Base-by-base conservation (phyloP, 257 asterid species). In the Przewalskia tangutica region DNA sequence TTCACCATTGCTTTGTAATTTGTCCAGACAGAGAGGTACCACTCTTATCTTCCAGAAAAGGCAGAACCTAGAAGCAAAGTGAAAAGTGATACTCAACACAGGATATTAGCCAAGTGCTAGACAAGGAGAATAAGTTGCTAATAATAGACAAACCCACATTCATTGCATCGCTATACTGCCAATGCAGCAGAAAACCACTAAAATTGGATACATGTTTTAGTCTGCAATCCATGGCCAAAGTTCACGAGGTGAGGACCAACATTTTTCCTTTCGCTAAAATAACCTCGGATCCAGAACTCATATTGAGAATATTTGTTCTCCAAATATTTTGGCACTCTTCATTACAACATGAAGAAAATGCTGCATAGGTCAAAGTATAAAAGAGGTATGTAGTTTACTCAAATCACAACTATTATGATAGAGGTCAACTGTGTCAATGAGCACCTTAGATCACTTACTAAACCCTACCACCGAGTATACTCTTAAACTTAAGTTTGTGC, bases 1-100 rank as follows among this genome's bases (percentile, higher is more conserved):
- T 83, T 83, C 36, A 79, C 64, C 82, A 83, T 77, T 50, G 85
- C 77, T 79, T 77, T 64, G 77, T 77, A 83, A 64, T 83, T 83
- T 17, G 71, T 42, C 82, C 85, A 83, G 51, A 65, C 38, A 83
- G 77, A 51, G 67, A 73, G 63, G 50, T 53, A 13, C 85, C 85
- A 23, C 60, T 79, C 81, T 77, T 83, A 77, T 77, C 82, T 77
- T 20, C 51, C 64, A 83, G 62, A 42, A 81, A 65, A 63, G 85
- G 85, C 70, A 83, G 78, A 83, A 83, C 82, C 85, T 83, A 79
- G 40, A 77, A 66, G 82, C 59, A 79, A 18, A 42, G 42, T 6
- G 23, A 42, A 77, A 79, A 18, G 42, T 79, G 18, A 79, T 18
- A 48, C 23, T 48, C 62, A 75, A 75, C 44, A 7, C 23, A 4